Evolutionary conservation across 345 rosid genomes (phyloP), one percentile per base, ranked within the genome.

Genomic region (Eucalyptus dawsonii): DNA sequence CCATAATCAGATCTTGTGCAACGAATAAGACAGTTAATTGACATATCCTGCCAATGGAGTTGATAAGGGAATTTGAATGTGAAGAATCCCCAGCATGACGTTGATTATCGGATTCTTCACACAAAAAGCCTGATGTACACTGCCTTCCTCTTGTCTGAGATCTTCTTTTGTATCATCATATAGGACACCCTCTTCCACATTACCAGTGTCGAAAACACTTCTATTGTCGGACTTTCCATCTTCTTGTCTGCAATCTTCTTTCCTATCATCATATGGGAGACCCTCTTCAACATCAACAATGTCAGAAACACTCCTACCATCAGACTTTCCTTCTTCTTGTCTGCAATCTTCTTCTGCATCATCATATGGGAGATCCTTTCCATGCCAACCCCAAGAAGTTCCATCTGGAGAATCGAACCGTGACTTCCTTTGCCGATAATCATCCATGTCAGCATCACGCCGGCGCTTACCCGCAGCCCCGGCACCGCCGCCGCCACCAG

Each of bases 31-130:
- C 98, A 95, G 90, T 92, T 94, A 44, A 96, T 93, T 51, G 98
- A 95, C 88, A 90, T 95, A 92, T 97, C 99, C 99, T 87, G 42
- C 97, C 98, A 91, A 97, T 92, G 67, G 93, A 91, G 67, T 95
- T 93, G 89, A 97, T 92, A 65, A 97, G 95, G n/a, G 96, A 93
- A 87, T 94, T 94, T 4, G 95, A 93, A 89, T 96, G 95, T 1
- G 95, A 92, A 5, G 95, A 92, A 86, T 93, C 93, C 29, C 95
- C 97, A 34, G 93, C 96, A 49, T 83, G 88, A 19, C 83, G 87
- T 90, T 60, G 88, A 50, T 89, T 69, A 86, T 90, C 47, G 9
- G 89, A 88, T 85, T 88, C 89, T 47, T 90, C 87, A 4, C 22
- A 42, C 21, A 10, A 65, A 31, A 65, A 27, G 25, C 88, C 37